Evolutionary conservation across 345 rosid species (phyloP), one percentile per base, ranked within the genome.

Genomic region (Linum trigynum): DNA sequence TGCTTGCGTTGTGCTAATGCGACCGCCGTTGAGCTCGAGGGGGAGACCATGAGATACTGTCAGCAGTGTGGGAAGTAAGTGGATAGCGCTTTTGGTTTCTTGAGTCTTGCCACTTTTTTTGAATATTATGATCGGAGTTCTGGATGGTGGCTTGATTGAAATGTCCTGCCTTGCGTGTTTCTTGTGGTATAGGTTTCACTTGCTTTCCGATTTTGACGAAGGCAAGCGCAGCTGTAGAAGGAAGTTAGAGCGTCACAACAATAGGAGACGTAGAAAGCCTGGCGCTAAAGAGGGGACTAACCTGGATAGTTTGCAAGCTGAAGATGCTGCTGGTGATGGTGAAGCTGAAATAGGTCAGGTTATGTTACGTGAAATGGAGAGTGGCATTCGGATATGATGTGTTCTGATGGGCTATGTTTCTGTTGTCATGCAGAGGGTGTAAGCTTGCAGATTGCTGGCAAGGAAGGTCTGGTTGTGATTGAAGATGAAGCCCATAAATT

Each of bases 31-130:
- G 57, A 79, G 56, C 75, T 94, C 50, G 89, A 88, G 0, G 91
- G 92, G 32, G 86, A 82, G 50, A 72, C 67, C 62, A 94, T 83
- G 84, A 83, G 99, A 85, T 94, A 94, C 75, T 94, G 99, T 65
- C 99, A 94, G 72, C 99, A 94, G 92, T 94, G 99, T 74, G 97
- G 96, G 82, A 94, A 94, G 99, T 94, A 75, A 65, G 82, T 37
- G 32, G 32, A 23, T 23, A 51, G 55, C 17, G 16, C 9, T 10
- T 12, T 23, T 23, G 42, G 40, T 35, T 41, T 64, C 38, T 57
- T 53, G 39, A 51, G 59, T 56, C 50, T 38, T 53, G 55, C 56
- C 45, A 48, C 15, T 57, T 48, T 7, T 42, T n/a, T 53, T 65
- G 50, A 48, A 12, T 39, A 11, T n/a, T 48, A 5, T 11, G 40